phyloP scores from a whole-genome alignment of 495 filamentous ascomycete genomes.

The Letharia columbiana region DNA sequence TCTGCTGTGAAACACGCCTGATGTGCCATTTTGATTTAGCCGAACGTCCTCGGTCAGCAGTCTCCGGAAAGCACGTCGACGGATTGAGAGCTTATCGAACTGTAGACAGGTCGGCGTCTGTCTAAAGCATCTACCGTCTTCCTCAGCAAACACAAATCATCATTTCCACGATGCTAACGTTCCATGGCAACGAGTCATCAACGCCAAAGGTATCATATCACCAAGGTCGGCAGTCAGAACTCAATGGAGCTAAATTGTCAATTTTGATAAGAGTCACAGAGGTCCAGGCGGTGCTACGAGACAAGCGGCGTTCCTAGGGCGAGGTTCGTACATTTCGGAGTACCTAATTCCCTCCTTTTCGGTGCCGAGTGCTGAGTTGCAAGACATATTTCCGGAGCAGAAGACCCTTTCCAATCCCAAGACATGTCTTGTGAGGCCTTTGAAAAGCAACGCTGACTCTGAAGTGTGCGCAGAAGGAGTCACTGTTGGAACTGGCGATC shows the following conservation, averaged over 20 bases:
- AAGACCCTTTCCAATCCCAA: background rate
- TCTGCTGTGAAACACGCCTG: background rate
- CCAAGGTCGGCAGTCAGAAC: constrained; percentile 50
- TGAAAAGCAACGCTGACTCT: background rate
- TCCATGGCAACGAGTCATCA: constrained; percentile 92
- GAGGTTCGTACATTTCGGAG: constrained; percentile 45
- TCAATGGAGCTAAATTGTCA: constrained; percentile 9
- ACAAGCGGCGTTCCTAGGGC: constrained; percentile 57
- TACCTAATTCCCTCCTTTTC: too few species aligned
- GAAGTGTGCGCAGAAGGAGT: constrained; percentile 49
- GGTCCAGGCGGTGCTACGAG: constrained; percentile 58
- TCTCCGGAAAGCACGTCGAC: background rate
- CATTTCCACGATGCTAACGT: constrained; percentile 67
- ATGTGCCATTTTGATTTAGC: constrained; percentile 23
- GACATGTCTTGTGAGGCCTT: background rate
- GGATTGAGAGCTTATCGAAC: constrained; percentile 5
- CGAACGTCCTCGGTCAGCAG: constrained; percentile 34
- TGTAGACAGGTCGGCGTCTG: constrained; percentile 75
- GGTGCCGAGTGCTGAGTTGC: too few species aligned
- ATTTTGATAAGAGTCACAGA: constrained; percentile 33
- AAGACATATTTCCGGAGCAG: background rate
- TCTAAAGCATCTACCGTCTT: constrained; percentile 69
- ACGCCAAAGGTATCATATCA: constrained; percentile 75
- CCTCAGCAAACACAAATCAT: constrained; percentile 30
- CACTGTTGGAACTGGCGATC: constrained; percentile 49